Base-by-base conservation (phyloP, 805 yeast genomes). In the Debaryomyces castellii region DNA sequence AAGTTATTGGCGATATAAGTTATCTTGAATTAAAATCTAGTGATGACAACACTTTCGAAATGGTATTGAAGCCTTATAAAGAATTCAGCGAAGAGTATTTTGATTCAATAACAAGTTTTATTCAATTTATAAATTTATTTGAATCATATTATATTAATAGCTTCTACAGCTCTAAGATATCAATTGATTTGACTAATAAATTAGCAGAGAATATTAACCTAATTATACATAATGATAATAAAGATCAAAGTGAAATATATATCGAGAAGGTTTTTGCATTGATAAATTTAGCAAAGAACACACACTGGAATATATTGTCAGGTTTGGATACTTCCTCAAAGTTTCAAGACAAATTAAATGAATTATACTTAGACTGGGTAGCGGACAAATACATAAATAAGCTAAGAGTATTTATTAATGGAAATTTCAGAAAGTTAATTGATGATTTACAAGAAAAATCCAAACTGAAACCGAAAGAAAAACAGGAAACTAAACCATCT, bases 301-400 rank as follows among this genome's bases (percentile, higher is more conserved):
- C 52, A 4, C 41, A 43, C 9, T 54, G 60, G 58, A 44, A 45
- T 38, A 44, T 53, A 10, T 40, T 51, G n/a, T 16, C 40, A n/a
- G 43, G 45, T 22, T 46, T 52, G 12, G 39, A 45, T 20, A 18
- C 45, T 16, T 16, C 45, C 3, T 33, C 42, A 2, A 39, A 16
- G 4, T 27, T 39, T 14, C 16, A 33, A 17, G 43, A 24, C 9
- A 55, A 61, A 18, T 52, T 71, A 40, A 52, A 61, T 28, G 52
- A 50, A 16, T 53, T 70, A 27, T 58, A 69, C 46, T 35, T 49
- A 28, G 59, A 69, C 39, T 69, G 71, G 69, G 44, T 62, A 2
- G 47, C 60, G 11, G 69, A 67, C 37, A 62, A 60, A 35, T 69
- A 60, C 48, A 63, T 71, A 30, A 59, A 65, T 34, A 51, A 51